Percentiles rank a stretch among this genome's conserved stretches.
These are phyloP conservation scores for Kwoniella europaea DNA, from an alignment of 768 basidiomycete species.

Conservation along the genomic window DNA sequence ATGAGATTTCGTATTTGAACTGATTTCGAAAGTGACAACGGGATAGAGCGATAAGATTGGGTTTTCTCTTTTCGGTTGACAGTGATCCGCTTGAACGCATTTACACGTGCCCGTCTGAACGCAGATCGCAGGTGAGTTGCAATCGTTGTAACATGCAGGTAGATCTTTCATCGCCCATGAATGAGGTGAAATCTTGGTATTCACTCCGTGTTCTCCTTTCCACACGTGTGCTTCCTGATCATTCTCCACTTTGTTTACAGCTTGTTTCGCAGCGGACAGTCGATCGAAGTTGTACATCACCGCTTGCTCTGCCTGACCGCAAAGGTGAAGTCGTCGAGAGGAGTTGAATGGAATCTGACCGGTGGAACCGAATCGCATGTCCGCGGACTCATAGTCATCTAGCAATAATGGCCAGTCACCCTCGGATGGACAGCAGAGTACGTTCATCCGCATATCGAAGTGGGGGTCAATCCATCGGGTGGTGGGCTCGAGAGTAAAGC, in stretches of 20 bases:
- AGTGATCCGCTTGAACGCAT: conserved; percentile 55
- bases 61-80: conserved; percentile 42
- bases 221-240: conserved; percentile 19
- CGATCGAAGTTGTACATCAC: conserved; percentile 29
- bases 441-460: conserved; percentile 53
- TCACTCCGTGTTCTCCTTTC: conserved; percentile 10
- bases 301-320: conserved; percentile 36
- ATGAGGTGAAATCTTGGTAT: conserved; percentile 20
- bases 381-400: conserved; percentile 56
- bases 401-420: conserved; percentile 55
- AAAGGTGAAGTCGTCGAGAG: conserved; percentile 43
- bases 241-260: conserved; percentile 16
- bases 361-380: conserved; percentile 50
- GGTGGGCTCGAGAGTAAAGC: conserved; percentile 35
- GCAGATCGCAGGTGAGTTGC: conserved; percentile 54
- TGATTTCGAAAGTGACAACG: conserved; percentile 10
- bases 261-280: conserved; percentile 20
- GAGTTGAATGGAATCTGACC: conserved; percentile 55
- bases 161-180: conserved; percentile 52
- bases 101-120: conserved; percentile 57
- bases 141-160: conserved; percentile 57
- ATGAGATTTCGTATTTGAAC: conserved; percentile 22
- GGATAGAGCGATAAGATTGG: conserved; percentile 40
- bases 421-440: conserved; percentile 53
- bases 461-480: conserved; percentile 26